phyloP scores from a whole-genome alignment of 768 basidiomycete species.

The Xanthoconium stramineum region DNA sequence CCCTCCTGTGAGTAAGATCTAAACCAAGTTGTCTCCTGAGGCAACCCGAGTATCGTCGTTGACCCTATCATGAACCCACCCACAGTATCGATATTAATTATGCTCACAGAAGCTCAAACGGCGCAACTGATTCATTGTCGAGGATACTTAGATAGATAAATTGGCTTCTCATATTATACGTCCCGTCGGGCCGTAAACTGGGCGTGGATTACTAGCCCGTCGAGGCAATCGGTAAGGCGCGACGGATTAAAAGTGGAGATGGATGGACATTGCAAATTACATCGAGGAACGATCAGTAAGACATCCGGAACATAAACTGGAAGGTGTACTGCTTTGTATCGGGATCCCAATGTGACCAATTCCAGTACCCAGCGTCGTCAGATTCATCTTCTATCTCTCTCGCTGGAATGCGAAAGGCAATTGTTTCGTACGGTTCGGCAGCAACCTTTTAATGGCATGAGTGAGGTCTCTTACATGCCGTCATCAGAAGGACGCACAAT shows the following conservation, averaged over 20 bases:
- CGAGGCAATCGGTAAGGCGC: background rate
- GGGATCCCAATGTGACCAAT: slow-evolving; percentile 99
- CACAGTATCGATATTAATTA: background rate
- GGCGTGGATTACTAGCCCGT: background rate
- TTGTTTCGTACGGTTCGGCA: slow-evolving; percentile 98
- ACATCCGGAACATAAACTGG: slow-evolving; percentile 90
- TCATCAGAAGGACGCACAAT: slow-evolving; percentile 59
- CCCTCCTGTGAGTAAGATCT: background rate
- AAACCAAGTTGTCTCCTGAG: background rate
- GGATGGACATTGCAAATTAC: slow-evolving; percentile 5
- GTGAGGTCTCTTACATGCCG: slow-evolving; percentile 28
- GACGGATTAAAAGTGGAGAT: background rate
- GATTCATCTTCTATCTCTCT: slow-evolving; percentile 95
- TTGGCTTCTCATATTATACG: background rate
- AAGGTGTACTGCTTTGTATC: slow-evolving; percentile 98
- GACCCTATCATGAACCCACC: background rate
- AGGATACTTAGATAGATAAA: background rate
- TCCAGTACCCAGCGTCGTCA: slow-evolving; percentile 87
- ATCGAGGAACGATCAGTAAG: slow-evolving; percentile 26
- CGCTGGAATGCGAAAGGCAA: slow-evolving; percentile 98
- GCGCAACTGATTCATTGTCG: slow-evolving; percentile 11
- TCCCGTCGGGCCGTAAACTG: slow-evolving; percentile 2
- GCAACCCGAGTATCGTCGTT: background rate
- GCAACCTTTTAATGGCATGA: slow-evolving; percentile 63
- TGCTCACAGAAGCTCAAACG: background rate